These are phyloP conservation scores for Didymella arachidicola DNA, from an alignment of 2,329 filamentous ascomycete species.

Conservation along the genomic window DNA sequence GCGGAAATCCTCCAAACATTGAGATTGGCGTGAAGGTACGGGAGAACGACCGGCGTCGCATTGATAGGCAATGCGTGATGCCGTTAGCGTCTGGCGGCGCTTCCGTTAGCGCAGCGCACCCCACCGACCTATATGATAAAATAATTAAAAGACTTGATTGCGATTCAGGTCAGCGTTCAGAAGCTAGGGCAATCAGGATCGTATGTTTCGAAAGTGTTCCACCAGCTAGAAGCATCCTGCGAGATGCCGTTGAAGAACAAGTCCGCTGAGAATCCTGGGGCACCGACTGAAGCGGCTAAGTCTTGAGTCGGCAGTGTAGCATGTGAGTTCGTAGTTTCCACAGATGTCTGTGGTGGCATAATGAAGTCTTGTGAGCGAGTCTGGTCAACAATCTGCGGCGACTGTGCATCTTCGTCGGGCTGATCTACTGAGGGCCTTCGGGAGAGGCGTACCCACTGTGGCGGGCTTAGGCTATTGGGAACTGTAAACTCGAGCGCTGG, in stretches of 20 bases:
- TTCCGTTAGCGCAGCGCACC: constrained; percentile 56
- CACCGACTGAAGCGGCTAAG: not conserved
- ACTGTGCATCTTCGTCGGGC: not conserved
- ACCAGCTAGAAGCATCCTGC: constrained; percentile 7
- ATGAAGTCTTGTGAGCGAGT: not conserved
- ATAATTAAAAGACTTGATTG: not conserved
- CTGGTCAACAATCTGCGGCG: not conserved
- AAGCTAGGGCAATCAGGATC: constrained; percentile 1
- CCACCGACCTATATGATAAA: not conserved
- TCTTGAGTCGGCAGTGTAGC: not conserved
- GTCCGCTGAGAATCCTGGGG: constrained; percentile 1
- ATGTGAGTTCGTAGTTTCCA: not conserved
- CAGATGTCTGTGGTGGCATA: not conserved
- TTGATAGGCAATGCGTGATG: constrained; percentile 1
- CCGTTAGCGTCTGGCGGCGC: constrained; percentile 9
- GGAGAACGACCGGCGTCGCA: not conserved
- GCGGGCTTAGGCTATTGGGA: not conserved
- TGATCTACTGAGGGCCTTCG: not conserved
- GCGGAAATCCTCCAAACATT: not conserved
- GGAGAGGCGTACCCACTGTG: not conserved
- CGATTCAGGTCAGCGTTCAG: not conserved
- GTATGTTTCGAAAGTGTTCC: constrained; percentile 4
- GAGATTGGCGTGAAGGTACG: not conserved
- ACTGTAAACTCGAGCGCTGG: not conserved
- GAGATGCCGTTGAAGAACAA: constrained; percentile 12